phyloP scores from a whole-genome alignment of 805 yeast genomes.

The Wickerhamomyces ciferrii region DNA sequence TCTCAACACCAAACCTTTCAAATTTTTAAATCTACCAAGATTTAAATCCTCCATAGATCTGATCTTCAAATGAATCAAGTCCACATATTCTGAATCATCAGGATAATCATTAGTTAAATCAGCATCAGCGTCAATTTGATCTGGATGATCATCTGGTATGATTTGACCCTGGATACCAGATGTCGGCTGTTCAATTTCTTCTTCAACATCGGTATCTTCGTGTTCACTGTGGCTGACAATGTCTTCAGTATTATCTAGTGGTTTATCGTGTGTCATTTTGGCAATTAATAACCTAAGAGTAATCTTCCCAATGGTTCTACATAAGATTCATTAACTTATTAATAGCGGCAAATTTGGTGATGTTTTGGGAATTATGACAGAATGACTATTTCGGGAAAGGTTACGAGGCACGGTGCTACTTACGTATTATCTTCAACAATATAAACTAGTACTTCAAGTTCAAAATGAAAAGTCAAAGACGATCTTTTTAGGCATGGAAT shows the following conservation, averaged over 20 bases:
- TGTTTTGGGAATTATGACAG: background rate
- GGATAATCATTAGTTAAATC: conserved; percentile 54
- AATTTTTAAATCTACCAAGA: conserved; percentile 47
- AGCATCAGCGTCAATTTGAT: conserved; percentile 60
- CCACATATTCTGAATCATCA: conserved; percentile 54
- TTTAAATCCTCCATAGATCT: conserved; percentile 55
- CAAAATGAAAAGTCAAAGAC: too few relatives aligned
- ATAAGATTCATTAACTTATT: too few relatives aligned
- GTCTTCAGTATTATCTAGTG: conserved; percentile 2
- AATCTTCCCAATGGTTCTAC: too few relatives aligned
- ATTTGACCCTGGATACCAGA: conserved; percentile 14
- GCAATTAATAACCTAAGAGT: background rate
- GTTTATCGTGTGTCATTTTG: background rate
- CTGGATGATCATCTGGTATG: conserved; percentile 33
- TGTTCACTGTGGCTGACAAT: conserved; percentile 16
- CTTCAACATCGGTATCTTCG: conserved; percentile 17
- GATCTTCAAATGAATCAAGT: conserved; percentile 67
- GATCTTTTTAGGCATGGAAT: too few relatives aligned
- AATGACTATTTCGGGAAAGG: background rate
- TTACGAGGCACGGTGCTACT: background rate
- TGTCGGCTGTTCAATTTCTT: conserved; percentile 3
- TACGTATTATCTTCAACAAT: too few relatives aligned
- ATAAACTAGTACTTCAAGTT: too few relatives aligned
- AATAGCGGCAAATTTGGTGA: background rate
- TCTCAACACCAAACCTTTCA: conserved; percentile 66